phyloP scores from a whole-genome alignment of 1,284 basidiomycete genomes.

The Irpex sp. region DNA sequence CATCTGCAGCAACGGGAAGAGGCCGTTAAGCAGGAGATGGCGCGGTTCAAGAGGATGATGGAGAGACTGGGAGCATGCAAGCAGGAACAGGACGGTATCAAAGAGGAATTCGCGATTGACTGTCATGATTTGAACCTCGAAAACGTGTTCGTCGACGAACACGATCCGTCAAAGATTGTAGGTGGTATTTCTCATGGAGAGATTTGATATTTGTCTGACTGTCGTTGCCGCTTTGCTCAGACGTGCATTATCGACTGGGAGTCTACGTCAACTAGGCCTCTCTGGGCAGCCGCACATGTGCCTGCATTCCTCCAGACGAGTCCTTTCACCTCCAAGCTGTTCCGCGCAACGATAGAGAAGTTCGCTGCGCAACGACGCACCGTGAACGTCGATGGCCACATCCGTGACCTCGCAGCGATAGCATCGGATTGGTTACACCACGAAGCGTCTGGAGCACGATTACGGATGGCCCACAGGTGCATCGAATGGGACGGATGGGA shows the following conservation, averaged over 20 bases:
- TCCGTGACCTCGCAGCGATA: conserved; percentile 34
- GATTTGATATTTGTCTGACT: neutral
- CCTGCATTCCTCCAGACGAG: conserved; percentile 74
- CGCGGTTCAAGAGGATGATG: conserved; percentile 63
- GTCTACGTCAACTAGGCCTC: conserved; percentile 74
- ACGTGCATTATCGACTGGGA: conserved; percentile 86
- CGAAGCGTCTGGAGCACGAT: conserved; percentile 57
- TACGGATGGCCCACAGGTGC: conserved; percentile 72
- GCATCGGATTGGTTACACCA: conserved; percentile 69
- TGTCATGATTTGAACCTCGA: conserved; percentile 77
- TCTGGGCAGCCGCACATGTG: conserved; percentile 79
- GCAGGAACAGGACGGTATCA: conserved; percentile 21
- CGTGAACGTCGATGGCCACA: conserved; percentile 15
- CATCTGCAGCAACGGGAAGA: conserved; percentile 63
- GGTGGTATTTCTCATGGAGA: conserved; percentile 27
- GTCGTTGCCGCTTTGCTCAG: conserved; percentile 31
- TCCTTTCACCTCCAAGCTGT: conserved; percentile 66
- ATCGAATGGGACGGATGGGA: conserved; percentile 87
- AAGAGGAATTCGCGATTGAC: conserved; percentile 68
- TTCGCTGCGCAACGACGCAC: conserved; percentile 30
- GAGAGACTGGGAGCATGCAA: conserved; percentile 40
- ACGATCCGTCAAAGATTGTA: conserved; percentile 66
- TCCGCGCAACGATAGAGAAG: conserved; percentile 56
- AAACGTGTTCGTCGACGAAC: conserved; percentile 74
- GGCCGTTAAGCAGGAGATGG: conserved; percentile 63